Evolutionary conservation across 495 filamentous ascomycete genomes (phyloP).

Genomic region (Talaromyces proteolyticus): DNA sequence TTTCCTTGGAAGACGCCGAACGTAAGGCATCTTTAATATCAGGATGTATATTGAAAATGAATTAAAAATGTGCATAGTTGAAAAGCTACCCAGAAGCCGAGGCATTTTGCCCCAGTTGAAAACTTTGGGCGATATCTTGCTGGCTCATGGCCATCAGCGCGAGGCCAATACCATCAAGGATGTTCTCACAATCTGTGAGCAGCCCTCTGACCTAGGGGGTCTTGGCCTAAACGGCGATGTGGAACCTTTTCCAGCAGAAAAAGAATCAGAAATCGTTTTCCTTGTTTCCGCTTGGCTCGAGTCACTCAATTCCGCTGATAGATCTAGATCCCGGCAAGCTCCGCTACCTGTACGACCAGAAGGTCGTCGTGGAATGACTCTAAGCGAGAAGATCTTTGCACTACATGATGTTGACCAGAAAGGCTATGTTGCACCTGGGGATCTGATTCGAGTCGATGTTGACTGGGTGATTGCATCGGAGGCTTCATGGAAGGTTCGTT

Average conservation of each 20-base stretch:
- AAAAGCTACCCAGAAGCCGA: not conserved
- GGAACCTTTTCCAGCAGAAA: not conserved
- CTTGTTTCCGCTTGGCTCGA: constrained; percentile 27
- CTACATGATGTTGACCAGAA: constrained; percentile 25
- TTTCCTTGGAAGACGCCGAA: not conserved
- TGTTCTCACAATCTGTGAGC: constrained; percentile 12
- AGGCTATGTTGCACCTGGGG: constrained; percentile 27
- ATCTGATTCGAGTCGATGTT: constrained; percentile 29
- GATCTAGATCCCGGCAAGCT: constrained; percentile 7
- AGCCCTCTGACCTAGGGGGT: constrained; percentile 12
- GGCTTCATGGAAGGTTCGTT: constrained; percentile 26
- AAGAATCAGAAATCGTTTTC: constrained; percentile 19
- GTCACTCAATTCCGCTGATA: constrained; percentile 30
- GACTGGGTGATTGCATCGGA: constrained; percentile 40
- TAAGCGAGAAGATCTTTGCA: constrained; percentile 38
- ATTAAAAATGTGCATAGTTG: no score
- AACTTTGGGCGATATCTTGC: not conserved
- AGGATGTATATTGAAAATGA: no score
- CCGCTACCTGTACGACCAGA: constrained; percentile 12
- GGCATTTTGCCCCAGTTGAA: not conserved
- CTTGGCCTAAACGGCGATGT: constrained; percentile 6
- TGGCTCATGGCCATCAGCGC: not conserved
- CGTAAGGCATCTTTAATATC: not conserved
- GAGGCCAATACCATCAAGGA: constrained; percentile 8
- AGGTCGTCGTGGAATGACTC: constrained; percentile 29